Evolutionary conservation across 805 yeast species (phyloP), one percentile per base, ranked within the genome.

Genomic region (Wickerhamomyces pijperi): DNA sequence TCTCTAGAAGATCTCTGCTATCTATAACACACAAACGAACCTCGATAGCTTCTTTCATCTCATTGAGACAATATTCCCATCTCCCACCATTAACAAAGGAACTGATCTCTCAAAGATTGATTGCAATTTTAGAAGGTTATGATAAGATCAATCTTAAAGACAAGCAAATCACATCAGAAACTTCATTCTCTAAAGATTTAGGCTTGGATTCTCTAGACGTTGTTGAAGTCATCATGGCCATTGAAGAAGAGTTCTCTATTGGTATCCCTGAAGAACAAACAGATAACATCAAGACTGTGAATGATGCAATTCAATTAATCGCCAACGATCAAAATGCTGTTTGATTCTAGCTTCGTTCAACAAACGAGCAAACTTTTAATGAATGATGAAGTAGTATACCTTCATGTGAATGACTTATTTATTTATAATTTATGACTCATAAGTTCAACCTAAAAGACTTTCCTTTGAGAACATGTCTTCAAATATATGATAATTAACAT

Each of bases 211-310:
- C 85, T 2, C 72, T 79, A 49, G 86, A 79, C 53, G 68, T 78
- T 38, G 84, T 78, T 40, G 86, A 79, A 58, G 78, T 81, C 21
- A 64, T 78, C 40, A 81, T 79, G 70, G 84, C 82, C 45, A 69
- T 79, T 49, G 86, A 79, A 59, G 78, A 76, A 57, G 76, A 79
- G 59, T 73, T 73, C 51, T 73, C 71, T 49, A 65, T 73, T 56
- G 78, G 73, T 32, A 79, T 81, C 54, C 83, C 90, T 28, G 94
- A 83, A 64, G 76, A 79, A 56, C 79, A 81, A 52, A 86, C 94
- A 39, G 95, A 86, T 57, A 82, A 78, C 58, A 80, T 86, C 62
- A 81, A 78, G 65, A 82, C 94, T 36, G 85, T 86, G 46, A 81
- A 82, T 49, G 90, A 85, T 65, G 94, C 94, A 41, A 71, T 83